Evolutionary conservation across 345 rosid genomes (phyloP), one percentile per base, ranked within the genome.

Genomic region (Hibiscus mutabilis): DNA sequence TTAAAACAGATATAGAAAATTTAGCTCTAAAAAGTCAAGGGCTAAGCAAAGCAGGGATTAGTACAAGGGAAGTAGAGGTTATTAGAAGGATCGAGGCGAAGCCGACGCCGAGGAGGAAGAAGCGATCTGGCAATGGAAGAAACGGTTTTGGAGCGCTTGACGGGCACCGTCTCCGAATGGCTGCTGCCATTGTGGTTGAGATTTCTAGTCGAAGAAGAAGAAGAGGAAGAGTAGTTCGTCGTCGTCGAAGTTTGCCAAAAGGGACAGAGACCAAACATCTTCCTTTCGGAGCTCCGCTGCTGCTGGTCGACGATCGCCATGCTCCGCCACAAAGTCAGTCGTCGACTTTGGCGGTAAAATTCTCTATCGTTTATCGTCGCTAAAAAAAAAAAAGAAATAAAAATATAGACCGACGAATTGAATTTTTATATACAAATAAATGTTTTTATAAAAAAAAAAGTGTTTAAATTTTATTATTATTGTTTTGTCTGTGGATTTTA

Each of bases 91-190:
- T 94, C 99, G 33, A 94, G 87, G 18, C 97, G 97, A 74, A 94
- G 97, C 52, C 97, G 82, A 4, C 93, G 96, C 2, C 97, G 89
- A 42, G 93, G 68, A 21, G 99, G 99, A 2, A 94, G 84, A 37
- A 94, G 88, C 74, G 97, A 91, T 83, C 89, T 88, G 31, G 96
- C 97, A 33, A 94, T 86, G 44, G 90, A 87, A 16, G 97, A 88
- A 59, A 90, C 82, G 40, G 93, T 83, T 59, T 51, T 75, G 21
- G 88, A 12, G 18, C 86, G 79, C 56, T 80, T 71, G 14, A 87
- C 61, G 51, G 63, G 73, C 46, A 73, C 66, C 47, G 84, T 76
- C 27, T 70, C 88, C 58, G 46, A 70, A 47, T 75, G 79, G 16
- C 82, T 81, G 79, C 42, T 53, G 40, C 80, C 75, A 66, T 62